Conservation (phyloP, 2,329 filamentous ascomycete genomes). For the Macroventuria anomochaeta region DNA sequence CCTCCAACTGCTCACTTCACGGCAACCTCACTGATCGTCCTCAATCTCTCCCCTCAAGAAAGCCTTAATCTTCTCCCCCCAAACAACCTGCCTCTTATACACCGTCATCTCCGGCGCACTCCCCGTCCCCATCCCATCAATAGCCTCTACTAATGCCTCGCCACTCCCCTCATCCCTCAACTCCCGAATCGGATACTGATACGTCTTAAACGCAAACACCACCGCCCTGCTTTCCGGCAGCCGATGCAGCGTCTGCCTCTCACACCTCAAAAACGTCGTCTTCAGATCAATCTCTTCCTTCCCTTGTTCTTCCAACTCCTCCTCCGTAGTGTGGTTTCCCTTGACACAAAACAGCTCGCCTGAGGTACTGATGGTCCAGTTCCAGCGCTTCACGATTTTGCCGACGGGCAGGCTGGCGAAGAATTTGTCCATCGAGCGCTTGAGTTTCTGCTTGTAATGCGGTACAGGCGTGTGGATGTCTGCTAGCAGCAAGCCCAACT, state of each 20-base stretch:
- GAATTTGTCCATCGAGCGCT: conserved; percentile 67
- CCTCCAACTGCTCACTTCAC: not conserved
- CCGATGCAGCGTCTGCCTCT: conserved; percentile 68
- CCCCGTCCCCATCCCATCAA: conserved; percentile 65
- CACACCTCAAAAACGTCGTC: conserved; percentile 59
- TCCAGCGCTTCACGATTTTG: conserved; percentile 61
- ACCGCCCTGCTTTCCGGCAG: conserved; percentile 61
- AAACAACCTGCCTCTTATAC: conserved; percentile 65
- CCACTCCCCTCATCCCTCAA: conserved; percentile 64
- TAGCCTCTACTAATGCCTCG: conserved; percentile 61
- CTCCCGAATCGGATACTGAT: conserved; percentile 62
- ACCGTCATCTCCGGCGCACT: conserved; percentile 63
- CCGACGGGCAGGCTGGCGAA: conserved; percentile 62
- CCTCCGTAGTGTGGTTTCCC: conserved; percentile 53
- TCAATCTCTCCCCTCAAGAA: conserved; percentile 52
- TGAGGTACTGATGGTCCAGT: conserved; percentile 59
- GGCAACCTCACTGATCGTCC: conserved; percentile 14
- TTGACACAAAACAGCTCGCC: conserved; percentile 49
- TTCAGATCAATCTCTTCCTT: conserved; percentile 50
- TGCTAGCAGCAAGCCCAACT: conserved; percentile 60
- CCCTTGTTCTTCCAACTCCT: conserved; percentile 39
- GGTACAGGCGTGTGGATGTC: conserved; percentile 67
- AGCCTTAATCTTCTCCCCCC: conserved; percentile 62
- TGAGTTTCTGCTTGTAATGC: conserved; percentile 62
- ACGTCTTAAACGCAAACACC: conserved; percentile 69